phyloP scores from a whole-genome alignment of 495 filamentous ascomycete species.

The Lophiostoma macrostomum region DNA sequence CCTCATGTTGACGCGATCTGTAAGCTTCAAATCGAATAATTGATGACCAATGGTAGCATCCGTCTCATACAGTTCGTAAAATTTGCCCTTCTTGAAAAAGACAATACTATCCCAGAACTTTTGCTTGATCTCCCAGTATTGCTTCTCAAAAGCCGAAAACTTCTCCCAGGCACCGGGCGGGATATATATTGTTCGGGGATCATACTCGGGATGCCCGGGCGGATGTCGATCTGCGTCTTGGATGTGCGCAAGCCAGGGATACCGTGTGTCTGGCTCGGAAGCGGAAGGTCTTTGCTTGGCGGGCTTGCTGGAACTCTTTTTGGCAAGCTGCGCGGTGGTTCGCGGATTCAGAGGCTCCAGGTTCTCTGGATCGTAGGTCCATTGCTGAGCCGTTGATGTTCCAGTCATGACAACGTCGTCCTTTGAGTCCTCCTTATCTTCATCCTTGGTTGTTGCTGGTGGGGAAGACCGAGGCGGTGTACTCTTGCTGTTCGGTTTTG shows the following conservation, averaged over 20 bases:
- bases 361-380: conserved; percentile 81
- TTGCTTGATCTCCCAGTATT: conserved; percentile 99
- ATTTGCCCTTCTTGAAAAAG: conserved; percentile 99
- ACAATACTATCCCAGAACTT: conserved; percentile 97
- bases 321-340: conserved; percentile 41
- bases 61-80: conserved; percentile 98
- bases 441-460: conserved; percentile 16
- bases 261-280: conserved; percentile 76
- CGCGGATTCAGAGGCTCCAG: conserved; percentile 58
- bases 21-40: conserved; percentile 95
- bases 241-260: conserved; percentile 84
- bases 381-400: conserved; percentile 72
- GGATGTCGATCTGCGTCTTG: conserved; percentile 78
- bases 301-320: conserved; percentile 45
- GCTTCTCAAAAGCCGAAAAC: conserved; percentile 93
- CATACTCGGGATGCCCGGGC: conserved; percentile 80
- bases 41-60: conserved; percentile 97
- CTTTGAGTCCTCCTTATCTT: conserved; percentile 52
- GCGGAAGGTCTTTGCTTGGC: conserved; percentile 73
- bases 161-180: conserved; percentile 70
- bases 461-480: conserved; percentile 47
- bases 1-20: conserved; percentile 97
- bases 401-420: conserved; percentile 48
- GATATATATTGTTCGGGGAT: conserved; percentile 87
- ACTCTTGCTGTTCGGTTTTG: conserved; percentile 56